A percentile compares a stretch with the other conserved stretches of the same genome.
phyloP scores from a whole-genome alignment of 441 rosid genomes.

The Bocquillonia castaneifolia region DNA sequence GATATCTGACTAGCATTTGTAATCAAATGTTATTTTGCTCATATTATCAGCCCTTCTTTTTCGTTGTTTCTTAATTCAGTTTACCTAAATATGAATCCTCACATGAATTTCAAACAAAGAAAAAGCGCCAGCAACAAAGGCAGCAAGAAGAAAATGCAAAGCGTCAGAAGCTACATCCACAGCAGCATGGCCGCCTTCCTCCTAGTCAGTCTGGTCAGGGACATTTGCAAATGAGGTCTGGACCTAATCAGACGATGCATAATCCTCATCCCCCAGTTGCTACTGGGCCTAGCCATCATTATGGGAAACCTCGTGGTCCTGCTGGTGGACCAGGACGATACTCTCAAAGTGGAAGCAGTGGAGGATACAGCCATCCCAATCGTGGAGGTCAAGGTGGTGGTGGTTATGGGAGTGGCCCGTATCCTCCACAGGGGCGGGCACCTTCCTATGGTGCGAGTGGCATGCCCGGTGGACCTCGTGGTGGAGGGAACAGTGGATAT shows the following conservation, averaged over 20 bases:
- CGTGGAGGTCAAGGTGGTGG: conserved; percentile 57
- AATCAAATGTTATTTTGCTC: neutral
- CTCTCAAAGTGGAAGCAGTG: conserved; percentile 54
- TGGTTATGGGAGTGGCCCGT: conserved; percentile 44
- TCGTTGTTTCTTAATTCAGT: conserved; percentile 42
- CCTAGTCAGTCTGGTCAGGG: conserved; percentile 77
- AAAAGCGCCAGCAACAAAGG: conserved; percentile 86
- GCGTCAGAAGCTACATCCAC: conserved; percentile 77
- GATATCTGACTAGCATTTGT: neutral
- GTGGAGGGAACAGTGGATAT: conserved; percentile 58
- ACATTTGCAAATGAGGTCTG: conserved; percentile 61
- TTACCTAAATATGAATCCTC: conserved; percentile 92
- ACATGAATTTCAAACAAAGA: conserved; percentile 96
- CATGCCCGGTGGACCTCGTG: conserved; percentile 63
- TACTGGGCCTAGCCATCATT: conserved; percentile 60
- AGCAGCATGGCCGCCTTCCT: conserved; percentile 71
- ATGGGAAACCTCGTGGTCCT: conserved; percentile 69
- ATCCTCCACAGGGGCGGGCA: conserved; percentile 50
- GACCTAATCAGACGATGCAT: conserved; percentile 68
- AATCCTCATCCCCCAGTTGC: conserved; percentile 60
- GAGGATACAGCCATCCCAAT: conserved; percentile 60
- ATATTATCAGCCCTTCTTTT: neutral
- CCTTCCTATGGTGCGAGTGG: conserved; percentile 44
- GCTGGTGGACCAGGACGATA: conserved; percentile 76
- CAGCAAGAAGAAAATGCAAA: conserved; percentile 88